These are phyloP conservation scores for Sclerospora graminicola DNA, from an alignment of 352 stramenopile species.

Conservation along the genomic window DNA sequence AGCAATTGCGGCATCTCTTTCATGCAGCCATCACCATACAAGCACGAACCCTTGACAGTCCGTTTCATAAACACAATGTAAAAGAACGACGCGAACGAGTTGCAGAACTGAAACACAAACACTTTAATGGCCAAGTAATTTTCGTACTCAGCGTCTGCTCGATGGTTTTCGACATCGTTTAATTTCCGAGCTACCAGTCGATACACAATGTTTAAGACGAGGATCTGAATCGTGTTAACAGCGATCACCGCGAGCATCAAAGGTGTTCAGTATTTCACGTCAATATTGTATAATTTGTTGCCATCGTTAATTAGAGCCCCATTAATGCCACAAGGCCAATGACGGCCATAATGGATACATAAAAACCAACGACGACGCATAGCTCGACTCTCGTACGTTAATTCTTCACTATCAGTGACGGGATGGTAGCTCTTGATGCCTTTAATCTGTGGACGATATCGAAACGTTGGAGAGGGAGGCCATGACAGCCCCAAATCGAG, in stretches of 20 bases:
- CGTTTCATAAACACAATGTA: slow-evolving; percentile 87
- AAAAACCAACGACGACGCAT: slow-evolving; percentile 36
- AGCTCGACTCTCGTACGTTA: slow-evolving; percentile 47
- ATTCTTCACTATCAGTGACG: too few species aligned
- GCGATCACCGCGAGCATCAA: slow-evolving; percentile 41
- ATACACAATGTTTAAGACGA: too few species aligned
- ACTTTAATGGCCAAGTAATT: slow-evolving; percentile 96
- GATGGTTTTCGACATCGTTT: too few species aligned
- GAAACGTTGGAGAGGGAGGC: too few species aligned
- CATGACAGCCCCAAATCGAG: too few species aligned
- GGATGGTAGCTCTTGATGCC: too few species aligned
- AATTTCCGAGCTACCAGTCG: too few species aligned
- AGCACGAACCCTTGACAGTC: slow-evolving; percentile 53
- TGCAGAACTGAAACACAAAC: slow-evolving; percentile 97
- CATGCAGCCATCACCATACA: slow-evolving; percentile 73
- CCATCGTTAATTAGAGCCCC: slow-evolving; percentile 57
- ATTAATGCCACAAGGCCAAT: slow-evolving; percentile 60
- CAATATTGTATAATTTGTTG: slow-evolving; percentile 17
- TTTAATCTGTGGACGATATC: too few species aligned
- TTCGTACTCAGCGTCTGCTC: slow-evolving; percentile 77
- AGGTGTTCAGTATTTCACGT: slow-evolving; percentile 34
- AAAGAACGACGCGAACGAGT: slow-evolving; percentile 95
- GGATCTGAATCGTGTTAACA: too few species aligned
- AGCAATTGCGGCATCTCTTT: slow-evolving; percentile 86
- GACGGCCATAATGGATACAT: slow-evolving; percentile 53